Evolutionary conservation across 2,329 filamentous ascomycete genomes (phyloP).

Genomic region (Apiospora pterosperma): DNA sequence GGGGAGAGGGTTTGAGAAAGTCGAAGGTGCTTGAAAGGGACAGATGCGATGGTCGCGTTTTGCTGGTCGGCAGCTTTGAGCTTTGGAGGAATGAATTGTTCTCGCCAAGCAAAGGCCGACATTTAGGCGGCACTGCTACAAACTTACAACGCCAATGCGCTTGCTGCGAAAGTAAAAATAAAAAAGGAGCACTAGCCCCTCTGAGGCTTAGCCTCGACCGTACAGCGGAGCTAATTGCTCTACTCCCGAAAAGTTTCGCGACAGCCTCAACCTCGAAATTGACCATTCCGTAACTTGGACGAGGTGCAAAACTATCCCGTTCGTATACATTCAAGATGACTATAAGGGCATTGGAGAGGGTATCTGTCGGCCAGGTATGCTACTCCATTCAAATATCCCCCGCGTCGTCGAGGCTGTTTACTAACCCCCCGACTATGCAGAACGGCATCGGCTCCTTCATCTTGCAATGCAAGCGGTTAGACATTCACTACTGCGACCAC

Average conservation of each 20-base stretch:
- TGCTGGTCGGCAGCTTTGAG: neutral
- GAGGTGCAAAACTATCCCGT: neutral
- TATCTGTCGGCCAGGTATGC: slow-evolving; percentile 52
- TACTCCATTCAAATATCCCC: no score
- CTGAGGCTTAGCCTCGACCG: neutral
- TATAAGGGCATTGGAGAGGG: slow-evolving; percentile 48
- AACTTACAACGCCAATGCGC: neutral
- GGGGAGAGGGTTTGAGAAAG: neutral
- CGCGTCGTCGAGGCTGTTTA: slow-evolving; percentile 7
- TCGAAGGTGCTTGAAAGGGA: neutral
- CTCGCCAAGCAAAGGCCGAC: slow-evolving; percentile 2
- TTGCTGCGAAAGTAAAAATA: neutral
- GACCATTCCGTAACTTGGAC: neutral
- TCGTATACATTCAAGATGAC: slow-evolving; percentile 45
- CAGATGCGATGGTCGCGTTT: slow-evolving; percentile 2
- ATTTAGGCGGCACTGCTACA: slow-evolving; percentile 3
- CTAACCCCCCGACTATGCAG: slow-evolving; percentile 42
- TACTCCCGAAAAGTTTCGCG: slow-evolving; percentile 13
- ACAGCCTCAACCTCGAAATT: slow-evolving; percentile 5
- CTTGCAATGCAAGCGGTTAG: slow-evolving; percentile 91
- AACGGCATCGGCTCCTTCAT: slow-evolving; percentile 97
- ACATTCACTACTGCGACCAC: slow-evolving; percentile 97
- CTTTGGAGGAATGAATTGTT: neutral
- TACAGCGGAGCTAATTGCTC: neutral
- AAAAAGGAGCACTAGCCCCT: neutral